Conservation (phyloP, 225 moss, liverwort and hornwort genomes). For the Polytrichum formosum region DNA sequence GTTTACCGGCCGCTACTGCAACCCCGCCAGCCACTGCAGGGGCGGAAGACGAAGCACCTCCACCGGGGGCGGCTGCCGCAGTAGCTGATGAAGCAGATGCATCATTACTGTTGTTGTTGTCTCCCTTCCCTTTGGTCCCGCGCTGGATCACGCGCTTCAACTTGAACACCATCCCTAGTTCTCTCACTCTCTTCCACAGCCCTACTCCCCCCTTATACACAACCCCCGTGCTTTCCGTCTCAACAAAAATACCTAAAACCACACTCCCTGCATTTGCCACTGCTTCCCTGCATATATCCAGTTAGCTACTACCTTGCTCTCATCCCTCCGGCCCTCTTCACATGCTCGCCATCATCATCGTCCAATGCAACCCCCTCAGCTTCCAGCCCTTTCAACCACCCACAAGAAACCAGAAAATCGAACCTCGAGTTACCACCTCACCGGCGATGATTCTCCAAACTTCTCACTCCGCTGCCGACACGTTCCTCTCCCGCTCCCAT, state of each 20-base stretch:
- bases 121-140: slow-evolving; percentile 50
- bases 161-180: slow-evolving; percentile 47
- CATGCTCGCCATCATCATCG: no score
- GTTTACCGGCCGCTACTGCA: slow-evolving; percentile 26
- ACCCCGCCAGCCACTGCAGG: slow-evolving; percentile 17
- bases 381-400: no score
- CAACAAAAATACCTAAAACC: slow-evolving; percentile 6
- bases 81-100: slow-evolving; percentile 23
- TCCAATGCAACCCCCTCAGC: no score
- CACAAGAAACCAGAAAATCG: no score
- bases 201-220: neutral
- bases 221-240: neutral
- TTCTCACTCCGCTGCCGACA: no score
- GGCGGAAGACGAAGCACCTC: slow-evolving; percentile 9
- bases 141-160: slow-evolving; percentile 64
- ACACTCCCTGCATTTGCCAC: neutral
- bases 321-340: no score
- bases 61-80: slow-evolving; percentile 8
- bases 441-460: no score
- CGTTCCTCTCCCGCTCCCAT: no score
- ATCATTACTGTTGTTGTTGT: slow-evolving; percentile 10
- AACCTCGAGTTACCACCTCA: no score
- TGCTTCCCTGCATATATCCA: no score
- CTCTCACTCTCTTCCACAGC: slow-evolving; percentile 2
- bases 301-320: no score